Percentiles rank a stretch among this genome's conserved stretches.
Conservation (phyloP, 176 grass and related monocot genomes). For the Triticum monococcum region DNA sequence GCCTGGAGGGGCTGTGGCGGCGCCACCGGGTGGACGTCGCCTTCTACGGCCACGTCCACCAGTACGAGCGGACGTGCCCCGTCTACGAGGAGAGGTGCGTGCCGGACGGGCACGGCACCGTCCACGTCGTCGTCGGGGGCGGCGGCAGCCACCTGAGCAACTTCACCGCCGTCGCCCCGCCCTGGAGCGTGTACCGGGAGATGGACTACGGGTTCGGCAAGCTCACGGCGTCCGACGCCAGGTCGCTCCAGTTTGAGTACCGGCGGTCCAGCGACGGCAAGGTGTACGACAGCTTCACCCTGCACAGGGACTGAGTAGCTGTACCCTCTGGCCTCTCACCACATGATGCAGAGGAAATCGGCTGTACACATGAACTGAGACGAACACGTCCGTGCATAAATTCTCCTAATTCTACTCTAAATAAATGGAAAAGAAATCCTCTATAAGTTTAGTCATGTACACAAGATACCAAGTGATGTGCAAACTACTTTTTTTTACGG, state of each 20-base stretch:
- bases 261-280: constrained; percentile 51
- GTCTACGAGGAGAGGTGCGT: constrained; percentile 54
- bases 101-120: constrained; percentile 60
- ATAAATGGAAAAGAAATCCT: not conserved
- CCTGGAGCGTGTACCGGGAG: constrained; percentile 76
- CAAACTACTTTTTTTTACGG: no score
- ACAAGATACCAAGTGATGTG: no score
- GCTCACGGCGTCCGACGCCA: constrained; percentile 70
- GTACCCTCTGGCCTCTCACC: not conserved
- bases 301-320: constrained; percentile 21
- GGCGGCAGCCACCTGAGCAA: constrained; percentile 67
- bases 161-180: constrained; percentile 49
- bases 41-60: constrained; percentile 82
- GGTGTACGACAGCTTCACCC: constrained; percentile 78
- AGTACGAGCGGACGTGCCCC: constrained; percentile 87
- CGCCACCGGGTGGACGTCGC: constrained; percentile 71
- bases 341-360: no score
- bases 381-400: no score
- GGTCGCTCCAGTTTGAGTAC: constrained; percentile 70
- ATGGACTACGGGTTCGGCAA: constrained; percentile 78
- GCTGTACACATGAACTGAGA: not conserved
- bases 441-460: not conserved
- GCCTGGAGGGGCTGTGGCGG: constrained; percentile 76
- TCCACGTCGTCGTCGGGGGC: constrained; percentile 71
- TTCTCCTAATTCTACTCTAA: not conserved